Evolutionary conservation across 2,329 filamentous ascomycete genomes (phyloP), one percentile per base, ranked within the genome.

Genomic region (Juglanconis oblonga): DNA sequence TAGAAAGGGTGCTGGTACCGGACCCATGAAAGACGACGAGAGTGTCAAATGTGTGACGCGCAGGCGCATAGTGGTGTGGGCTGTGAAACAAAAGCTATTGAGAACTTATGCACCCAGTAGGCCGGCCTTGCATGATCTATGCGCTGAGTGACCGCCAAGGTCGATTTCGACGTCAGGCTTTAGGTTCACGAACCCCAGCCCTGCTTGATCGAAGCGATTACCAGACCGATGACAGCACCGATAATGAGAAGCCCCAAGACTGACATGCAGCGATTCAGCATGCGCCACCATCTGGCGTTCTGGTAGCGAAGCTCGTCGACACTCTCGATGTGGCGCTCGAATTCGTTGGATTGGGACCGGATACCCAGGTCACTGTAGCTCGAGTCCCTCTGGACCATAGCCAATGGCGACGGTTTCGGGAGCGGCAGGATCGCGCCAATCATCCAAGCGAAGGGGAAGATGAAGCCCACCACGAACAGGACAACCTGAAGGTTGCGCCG

Each of bases 381-480:
- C 57, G 72, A 71, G 50, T 76, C 69, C 33, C 68, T 72, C 68
- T 87, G 80, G 44, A 79, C 76, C 72, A 85, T 83, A 17, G 81
- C 76, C 1, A 74, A 67, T 24, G 78, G 74, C 8, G 86, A 82
- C 57, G 81, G 81, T 1, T 77, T 77, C 9, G 90, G 90, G 6
- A 96, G 74, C 1, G 90, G 90, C 11, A 95, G 77, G 57, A 93
- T 81, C 1, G 91, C 84, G 1, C 88, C 92, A 64, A 92, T 79
- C 77, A 94, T 90, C 91, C 91, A 96, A 58, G 88, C 89, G 62
- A 92, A 81, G 5, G 91, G 92, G 68, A 92, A 85, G 51, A 94
- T 76, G 69, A 96, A 96, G 31, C 92, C 92, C 51, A 88, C 47
- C 58, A 87, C 85, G 74, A 96, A 96, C 52, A 91, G 77, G 55